phyloP scores from a whole-genome alignment of 1,284 basidiomycete species.

The Cystobasidium pallidum region DNA sequence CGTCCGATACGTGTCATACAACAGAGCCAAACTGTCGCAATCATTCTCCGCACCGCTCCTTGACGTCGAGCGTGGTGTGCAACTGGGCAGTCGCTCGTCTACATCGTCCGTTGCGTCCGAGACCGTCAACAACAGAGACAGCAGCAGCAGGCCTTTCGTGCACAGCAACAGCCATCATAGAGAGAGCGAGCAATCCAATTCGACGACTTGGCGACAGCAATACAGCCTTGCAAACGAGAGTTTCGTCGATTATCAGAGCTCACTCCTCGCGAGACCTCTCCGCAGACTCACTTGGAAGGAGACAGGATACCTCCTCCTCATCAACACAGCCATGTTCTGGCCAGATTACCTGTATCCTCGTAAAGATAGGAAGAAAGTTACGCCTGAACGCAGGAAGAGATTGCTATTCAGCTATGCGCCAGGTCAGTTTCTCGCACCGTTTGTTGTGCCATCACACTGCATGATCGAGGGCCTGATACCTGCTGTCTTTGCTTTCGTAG shows the following conservation, averaged over 20 bases:
- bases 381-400: slow-evolving; percentile 29
- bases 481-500: slow-evolving; percentile 2
- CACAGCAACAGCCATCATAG: slow-evolving; percentile 18
- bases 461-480: neutral
- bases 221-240: slow-evolving; percentile 11
- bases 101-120: neutral
- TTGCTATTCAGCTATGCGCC: slow-evolving; percentile 43
- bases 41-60: slow-evolving; percentile 2
- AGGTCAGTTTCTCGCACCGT: slow-evolving; percentile 25
- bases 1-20: neutral
- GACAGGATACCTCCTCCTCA: slow-evolving; percentile 4
- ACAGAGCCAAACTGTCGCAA: slow-evolving; percentile 5
- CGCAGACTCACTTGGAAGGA: slow-evolving; percentile 13
- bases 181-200: neutral
- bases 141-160: slow-evolving; percentile 4
- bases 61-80: slow-evolving; percentile 11
- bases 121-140: slow-evolving; percentile 2
- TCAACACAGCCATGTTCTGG: slow-evolving; percentile 39
- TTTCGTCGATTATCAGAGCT: neutral
- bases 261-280: slow-evolving; percentile 27
- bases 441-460: neutral
- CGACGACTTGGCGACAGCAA: slow-evolving; percentile 14
- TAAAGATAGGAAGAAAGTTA: slow-evolving; percentile 14
- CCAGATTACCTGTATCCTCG: slow-evolving; percentile 32
- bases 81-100: neutral